Evolutionary conservation across 768 basidiomycete species (phyloP).

Genomic region (Favolaschia claudopus): DNA sequence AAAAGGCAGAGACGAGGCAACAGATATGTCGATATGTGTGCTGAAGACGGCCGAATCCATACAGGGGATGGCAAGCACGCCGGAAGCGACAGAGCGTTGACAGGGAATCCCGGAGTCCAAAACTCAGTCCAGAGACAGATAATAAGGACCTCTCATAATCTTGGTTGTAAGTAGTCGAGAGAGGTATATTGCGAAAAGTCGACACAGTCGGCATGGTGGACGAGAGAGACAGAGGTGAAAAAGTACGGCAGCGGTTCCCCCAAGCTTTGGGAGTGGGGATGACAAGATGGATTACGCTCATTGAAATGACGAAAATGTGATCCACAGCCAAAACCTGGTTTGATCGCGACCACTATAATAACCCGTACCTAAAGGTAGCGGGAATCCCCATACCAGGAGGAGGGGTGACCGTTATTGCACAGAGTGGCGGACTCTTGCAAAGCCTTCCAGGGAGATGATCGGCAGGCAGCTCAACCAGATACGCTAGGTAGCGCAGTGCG

Average conservation of each 20-base stretch:
- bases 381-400: no score
- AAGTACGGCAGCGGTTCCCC: not conserved
- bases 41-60: not conserved
- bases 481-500: not conserved
- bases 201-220: not conserved
- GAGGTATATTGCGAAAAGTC: not conserved
- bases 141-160: not conserved
- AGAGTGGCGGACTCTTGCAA: no score
- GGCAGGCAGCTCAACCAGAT: not conserved
- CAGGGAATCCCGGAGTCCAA: not conserved
- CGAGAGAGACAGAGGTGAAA: not conserved
- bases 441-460: no score
- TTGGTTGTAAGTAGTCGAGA: not conserved
- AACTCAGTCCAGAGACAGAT: not conserved
- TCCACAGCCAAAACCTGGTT: not conserved
- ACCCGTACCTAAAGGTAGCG: slow-evolving; percentile 10
- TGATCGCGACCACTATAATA: not conserved
- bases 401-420: no score
- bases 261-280: not conserved
- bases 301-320: slow-evolving; percentile 2
- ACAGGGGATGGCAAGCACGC: not conserved
- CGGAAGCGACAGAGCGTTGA: not conserved
- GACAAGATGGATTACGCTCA: not conserved
- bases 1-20: not conserved
- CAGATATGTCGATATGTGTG: not conserved